phyloP scores from a whole-genome alignment of 441 rosid species.

The Erodium moschatum region DNA sequence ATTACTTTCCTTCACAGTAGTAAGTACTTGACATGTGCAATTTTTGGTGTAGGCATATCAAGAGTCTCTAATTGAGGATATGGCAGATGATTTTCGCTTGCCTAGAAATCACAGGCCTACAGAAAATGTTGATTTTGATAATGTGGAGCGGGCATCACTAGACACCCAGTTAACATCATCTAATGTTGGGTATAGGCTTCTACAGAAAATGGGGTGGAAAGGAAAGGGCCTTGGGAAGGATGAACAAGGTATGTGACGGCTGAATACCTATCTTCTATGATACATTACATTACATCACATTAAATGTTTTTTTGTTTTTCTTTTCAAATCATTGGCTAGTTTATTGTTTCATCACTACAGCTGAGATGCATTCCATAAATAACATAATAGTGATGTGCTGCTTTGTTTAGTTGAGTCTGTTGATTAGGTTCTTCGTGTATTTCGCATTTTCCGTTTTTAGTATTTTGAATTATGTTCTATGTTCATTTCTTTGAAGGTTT shows the following conservation, averaged over 20 bases:
- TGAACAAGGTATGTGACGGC: slow-evolving; percentile 60
- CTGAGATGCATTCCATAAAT: neutral
- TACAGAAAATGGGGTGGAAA: slow-evolving; percentile 97
- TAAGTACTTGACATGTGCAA: neutral
- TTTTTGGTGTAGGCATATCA: slow-evolving; percentile 29
- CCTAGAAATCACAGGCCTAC: slow-evolving; percentile 63
- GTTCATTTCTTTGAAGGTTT: too few relatives aligned
- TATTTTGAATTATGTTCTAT: too few relatives aligned
- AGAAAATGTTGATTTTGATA: slow-evolving; percentile 75
- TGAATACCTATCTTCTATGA: neutral
- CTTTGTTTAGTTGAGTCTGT: neutral
- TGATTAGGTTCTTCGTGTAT: neutral
- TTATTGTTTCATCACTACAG: neutral
- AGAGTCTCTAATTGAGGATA: slow-evolving; percentile 56
- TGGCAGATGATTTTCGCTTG: slow-evolving; percentile 59
- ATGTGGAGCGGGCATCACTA: slow-evolving; percentile 79
- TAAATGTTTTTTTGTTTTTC: neutral
- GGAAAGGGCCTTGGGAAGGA: slow-evolving; percentile 92
- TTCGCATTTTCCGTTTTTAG: too few relatives aligned
- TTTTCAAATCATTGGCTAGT: neutral
- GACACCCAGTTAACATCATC: slow-evolving; percentile 68
- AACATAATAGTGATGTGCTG: neutral
- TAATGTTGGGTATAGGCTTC: slow-evolving; percentile 83
- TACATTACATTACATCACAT: neutral
- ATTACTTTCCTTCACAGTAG: neutral